Evolutionary conservation across 1,139 yeast species (phyloP).

Genomic region (Scheffersomyces parashehatae): DNA sequence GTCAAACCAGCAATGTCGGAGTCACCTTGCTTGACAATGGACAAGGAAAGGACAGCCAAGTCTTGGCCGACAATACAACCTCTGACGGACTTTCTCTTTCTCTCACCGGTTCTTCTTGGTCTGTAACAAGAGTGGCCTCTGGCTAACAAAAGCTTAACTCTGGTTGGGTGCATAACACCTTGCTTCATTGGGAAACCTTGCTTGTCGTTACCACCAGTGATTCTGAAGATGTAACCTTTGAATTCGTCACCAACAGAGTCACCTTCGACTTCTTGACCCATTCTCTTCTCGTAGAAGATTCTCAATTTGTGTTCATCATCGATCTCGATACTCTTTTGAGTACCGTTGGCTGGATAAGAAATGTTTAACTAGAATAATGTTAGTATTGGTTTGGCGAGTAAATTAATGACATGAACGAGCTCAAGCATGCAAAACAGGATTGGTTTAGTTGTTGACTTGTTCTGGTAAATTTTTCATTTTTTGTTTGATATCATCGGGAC

Average conservation of each 20-base stretch:
- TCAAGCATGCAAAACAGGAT: neutral
- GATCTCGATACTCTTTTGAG: conserved; percentile 95
- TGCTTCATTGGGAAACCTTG: conserved; percentile 99
- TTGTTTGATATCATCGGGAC: no score
- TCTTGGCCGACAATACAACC: conserved; percentile 99
- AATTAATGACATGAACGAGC: conserved; percentile 1
- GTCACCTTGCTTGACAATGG: conserved; percentile 97
- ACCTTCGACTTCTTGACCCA: conserved; percentile 99
- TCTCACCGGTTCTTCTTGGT: conserved; percentile 99
- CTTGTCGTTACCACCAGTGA: conserved; percentile 99
- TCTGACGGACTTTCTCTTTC: conserved; percentile 99
- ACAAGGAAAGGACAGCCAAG: conserved; percentile 91
- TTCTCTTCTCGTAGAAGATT: conserved; percentile 98
- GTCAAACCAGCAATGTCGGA: conserved; percentile 94
- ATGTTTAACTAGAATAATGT: conserved; percentile 74
- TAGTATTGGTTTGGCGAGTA: conserved; percentile 11
- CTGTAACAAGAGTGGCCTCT: conserved; percentile 99
- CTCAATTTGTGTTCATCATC: conserved; percentile 99
- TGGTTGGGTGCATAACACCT: conserved; percentile 99
- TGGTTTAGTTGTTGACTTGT: neutral
- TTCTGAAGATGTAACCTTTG: conserved; percentile 98
- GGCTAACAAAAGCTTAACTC: conserved; percentile 94
- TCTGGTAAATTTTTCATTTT: neutral
- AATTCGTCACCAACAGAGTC: conserved; percentile 97
- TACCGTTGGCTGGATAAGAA: conserved; percentile 99